A percentile compares a stretch with the other conserved stretches of the same genome.
These are phyloP conservation scores for Canavalia ensiformis DNA, from an alignment of 306 rosid genomes.

Conservation along the genomic window DNA sequence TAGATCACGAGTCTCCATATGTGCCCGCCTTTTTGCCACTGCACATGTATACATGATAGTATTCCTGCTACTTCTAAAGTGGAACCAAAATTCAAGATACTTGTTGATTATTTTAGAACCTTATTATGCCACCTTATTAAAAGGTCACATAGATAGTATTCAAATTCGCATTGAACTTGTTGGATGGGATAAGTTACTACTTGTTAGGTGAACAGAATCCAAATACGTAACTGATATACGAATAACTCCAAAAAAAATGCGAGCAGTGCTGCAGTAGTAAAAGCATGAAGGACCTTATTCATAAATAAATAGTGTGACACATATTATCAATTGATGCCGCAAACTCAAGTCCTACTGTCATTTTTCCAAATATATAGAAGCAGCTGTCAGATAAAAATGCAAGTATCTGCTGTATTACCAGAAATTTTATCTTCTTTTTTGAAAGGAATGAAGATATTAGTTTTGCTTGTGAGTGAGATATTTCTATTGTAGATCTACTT, in stretches of 20 bases:
- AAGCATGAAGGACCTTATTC: slow-evolving; percentile 26
- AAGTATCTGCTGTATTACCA: slow-evolving; percentile 33
- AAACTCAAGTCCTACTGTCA: slow-evolving; percentile 49
- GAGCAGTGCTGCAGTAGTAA: neutral
- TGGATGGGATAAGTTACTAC: neutral
- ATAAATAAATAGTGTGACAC: slow-evolving; percentile 29
- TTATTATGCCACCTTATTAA: neutral
- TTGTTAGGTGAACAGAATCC: neutral
- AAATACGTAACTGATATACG: neutral
- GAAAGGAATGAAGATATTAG: slow-evolving; percentile 4
- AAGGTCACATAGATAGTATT: neutral
- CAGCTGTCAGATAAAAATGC: slow-evolving; percentile 36
- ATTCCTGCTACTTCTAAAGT: neutral
- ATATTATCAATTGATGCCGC: slow-evolving; percentile 37
- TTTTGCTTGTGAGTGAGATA: slow-evolving; percentile 40
- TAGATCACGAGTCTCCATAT: neutral
- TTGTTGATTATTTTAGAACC: neutral
- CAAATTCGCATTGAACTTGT: slow-evolving; percentile 4
- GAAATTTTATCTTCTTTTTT: slow-evolving; percentile 25
- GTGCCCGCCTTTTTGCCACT: neutral
- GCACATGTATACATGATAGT: neutral
- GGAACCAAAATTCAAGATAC: neutral
- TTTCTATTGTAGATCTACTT: slow-evolving; percentile 23
- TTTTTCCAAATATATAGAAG: slow-evolving; percentile 47
- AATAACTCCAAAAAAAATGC: neutral